Conservation (phyloP, 1,139 yeast genomes). For the Blastobotrys capitulatus region DNA sequence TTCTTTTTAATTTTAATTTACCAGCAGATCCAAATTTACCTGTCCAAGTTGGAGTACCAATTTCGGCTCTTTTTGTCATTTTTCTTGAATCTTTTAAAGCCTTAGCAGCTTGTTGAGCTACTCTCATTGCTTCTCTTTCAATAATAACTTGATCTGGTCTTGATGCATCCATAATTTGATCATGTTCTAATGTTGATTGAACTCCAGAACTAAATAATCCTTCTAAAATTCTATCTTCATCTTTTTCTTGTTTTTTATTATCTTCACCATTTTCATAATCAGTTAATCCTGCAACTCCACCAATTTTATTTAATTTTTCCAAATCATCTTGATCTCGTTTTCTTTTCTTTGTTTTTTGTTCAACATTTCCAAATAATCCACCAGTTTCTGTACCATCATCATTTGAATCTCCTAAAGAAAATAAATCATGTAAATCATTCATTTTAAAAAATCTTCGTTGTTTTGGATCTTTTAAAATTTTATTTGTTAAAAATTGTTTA, state of each 20-base stretch:
- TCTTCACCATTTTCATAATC: constrained; percentile 43
- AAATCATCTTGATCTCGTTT: constrained; percentile 40
- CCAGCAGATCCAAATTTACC: constrained; percentile 90
- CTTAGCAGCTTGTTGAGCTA: constrained; percentile 73
- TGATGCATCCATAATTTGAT: constrained; percentile 59
- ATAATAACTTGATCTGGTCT: constrained; percentile 51
- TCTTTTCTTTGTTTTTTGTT: constrained; percentile 33
- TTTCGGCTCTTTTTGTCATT: constrained; percentile 53
- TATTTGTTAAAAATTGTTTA: constrained; percentile 89
- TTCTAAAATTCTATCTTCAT: constrained; percentile 61
- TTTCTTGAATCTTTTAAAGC: constrained; percentile 66
- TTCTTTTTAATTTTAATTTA: constrained; percentile 17
- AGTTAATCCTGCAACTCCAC: constrained; percentile 53
- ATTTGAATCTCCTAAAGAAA: constrained; percentile 72
- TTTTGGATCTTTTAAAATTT: constrained; percentile 90
- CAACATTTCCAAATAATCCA: constrained; percentile 53
- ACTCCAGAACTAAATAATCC: constrained; percentile 72
- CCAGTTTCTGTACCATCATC: constrained; percentile 60
- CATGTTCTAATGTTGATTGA: constrained; percentile 74
- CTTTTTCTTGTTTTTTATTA: constrained; percentile 25
- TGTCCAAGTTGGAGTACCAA: constrained; percentile 96
- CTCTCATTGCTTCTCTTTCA: constrained; percentile 68
- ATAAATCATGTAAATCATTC: constrained; percentile 86
- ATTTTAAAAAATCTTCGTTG: constrained; percentile 88
- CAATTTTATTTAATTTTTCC: constrained; percentile 45